Conservation (phyloP, 148 eudicot genomes). For the Diospyros kaki region DNA sequence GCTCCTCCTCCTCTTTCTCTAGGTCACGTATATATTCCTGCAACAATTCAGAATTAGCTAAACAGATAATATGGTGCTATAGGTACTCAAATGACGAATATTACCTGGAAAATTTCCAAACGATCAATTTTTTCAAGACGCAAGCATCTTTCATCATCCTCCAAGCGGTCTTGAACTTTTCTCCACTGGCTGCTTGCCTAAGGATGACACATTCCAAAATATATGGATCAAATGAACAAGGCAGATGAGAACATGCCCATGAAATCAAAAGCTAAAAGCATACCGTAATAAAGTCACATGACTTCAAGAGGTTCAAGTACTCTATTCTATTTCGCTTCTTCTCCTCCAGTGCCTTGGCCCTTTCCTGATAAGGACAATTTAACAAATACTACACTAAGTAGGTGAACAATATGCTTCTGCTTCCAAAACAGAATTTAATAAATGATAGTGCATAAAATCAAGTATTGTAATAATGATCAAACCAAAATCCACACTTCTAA, state of each 20-base stretch:
- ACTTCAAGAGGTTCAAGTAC: slow-evolving; percentile 72
- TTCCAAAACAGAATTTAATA: slow-evolving; percentile 1
- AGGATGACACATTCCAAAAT: slow-evolving; percentile 9
- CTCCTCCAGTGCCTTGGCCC: slow-evolving; percentile 77
- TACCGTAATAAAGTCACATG: slow-evolving; percentile 95
- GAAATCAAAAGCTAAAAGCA: not conserved
- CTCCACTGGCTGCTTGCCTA: slow-evolving; percentile 99
- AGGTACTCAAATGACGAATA: not conserved
- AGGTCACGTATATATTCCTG: slow-evolving; percentile 89
- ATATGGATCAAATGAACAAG: not conserved
- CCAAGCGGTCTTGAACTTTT: slow-evolving; percentile 90
- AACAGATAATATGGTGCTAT: not conserved
- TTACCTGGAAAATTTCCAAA: slow-evolving; percentile 86
- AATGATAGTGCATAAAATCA: not conserved
- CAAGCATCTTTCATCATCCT: slow-evolving; percentile 86
- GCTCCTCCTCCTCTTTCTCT: slow-evolving; percentile 96
- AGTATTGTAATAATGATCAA: not conserved
- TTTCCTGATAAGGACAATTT: slow-evolving; percentile 45
- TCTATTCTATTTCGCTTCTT: slow-evolving; percentile 54
- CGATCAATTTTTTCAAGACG: slow-evolving; percentile 89
- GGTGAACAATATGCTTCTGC: not conserved
- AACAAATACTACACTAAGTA: not conserved
- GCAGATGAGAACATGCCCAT: slow-evolving; percentile 2
- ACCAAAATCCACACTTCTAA: not conserved
- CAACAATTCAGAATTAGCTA: slow-evolving; percentile 16